Evolutionary conservation across 2,329 filamentous ascomycete species (phyloP).

Genomic region (Botrytis cinerea): DNA sequence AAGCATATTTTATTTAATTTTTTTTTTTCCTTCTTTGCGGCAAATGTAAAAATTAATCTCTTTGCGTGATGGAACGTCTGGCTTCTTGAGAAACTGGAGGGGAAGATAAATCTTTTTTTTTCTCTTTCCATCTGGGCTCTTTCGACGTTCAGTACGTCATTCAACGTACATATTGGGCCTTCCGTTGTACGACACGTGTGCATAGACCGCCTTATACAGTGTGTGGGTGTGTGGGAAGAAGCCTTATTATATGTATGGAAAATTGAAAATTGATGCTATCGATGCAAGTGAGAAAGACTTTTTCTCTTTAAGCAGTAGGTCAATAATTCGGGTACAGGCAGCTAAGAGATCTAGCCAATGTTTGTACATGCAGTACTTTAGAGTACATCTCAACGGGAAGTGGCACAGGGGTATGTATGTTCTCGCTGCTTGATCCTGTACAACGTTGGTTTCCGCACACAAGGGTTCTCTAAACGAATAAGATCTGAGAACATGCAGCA

Average conservation of each 20-base stretch:
- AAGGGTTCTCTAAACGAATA: conserved; percentile 4
- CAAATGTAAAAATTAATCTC: not conserved
- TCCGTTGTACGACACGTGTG: conserved; percentile 25
- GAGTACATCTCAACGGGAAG: conserved; percentile 19
- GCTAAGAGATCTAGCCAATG: conserved; percentile 12
- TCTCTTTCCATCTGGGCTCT: too few species aligned
- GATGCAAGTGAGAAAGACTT: conserved; percentile 18
- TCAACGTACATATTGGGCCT: conserved; percentile 24
- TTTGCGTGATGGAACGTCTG: not conserved
- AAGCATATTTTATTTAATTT: not conserved
- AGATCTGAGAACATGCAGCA: not conserved
- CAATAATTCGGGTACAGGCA: not conserved
- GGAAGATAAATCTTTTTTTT: not conserved
- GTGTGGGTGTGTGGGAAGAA: conserved; percentile 14
- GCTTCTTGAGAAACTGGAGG: conserved; percentile 13
- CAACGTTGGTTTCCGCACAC: conserved; percentile 5
- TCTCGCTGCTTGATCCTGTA: conserved; percentile 22
- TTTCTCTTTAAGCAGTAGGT: conserved; percentile 6
- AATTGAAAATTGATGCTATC: conserved; percentile 19
- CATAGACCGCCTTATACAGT: conserved; percentile 20
- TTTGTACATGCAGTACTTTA: conserved; percentile 1
- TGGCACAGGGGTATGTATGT: conserved; percentile 9
- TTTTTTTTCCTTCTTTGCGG: not conserved
- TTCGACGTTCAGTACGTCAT: conserved; percentile 16
- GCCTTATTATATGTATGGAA: conserved; percentile 23